phyloP scores from a whole-genome alignment of 768 basidiomycete genomes.

The Mycena vulgaris region DNA sequence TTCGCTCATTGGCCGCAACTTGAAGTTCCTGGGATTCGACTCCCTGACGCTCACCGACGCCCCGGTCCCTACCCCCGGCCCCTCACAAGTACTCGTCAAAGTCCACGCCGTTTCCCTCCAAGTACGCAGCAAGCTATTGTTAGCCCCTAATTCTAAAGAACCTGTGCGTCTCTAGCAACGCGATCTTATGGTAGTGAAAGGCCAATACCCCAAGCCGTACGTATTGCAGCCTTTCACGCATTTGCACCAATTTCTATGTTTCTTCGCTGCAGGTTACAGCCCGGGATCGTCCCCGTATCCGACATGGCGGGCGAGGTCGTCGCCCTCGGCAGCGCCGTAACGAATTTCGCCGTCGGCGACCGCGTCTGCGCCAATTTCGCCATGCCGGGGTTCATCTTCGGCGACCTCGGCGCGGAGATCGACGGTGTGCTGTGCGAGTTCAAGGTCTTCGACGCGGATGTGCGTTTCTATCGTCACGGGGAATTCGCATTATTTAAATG shows the following conservation, averaged over 20 bases:
- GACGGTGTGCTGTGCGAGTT: constrained; percentile 58
- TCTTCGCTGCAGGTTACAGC: constrained; percentile 27
- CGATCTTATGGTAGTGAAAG: constrained; percentile 52
- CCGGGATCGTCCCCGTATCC: constrained; percentile 51
- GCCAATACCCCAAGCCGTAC: constrained; percentile 20
- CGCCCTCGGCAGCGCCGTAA: constrained; percentile 18
- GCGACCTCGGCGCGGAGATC: constrained; percentile 51
- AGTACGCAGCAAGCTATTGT: constrained; percentile 17
- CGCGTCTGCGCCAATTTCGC: constrained; percentile 54
- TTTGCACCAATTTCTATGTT: neutral
- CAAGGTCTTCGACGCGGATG: constrained; percentile 55
- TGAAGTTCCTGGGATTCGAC: constrained; percentile 24
- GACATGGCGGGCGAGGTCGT: constrained; percentile 46
- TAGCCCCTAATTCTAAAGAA: neutral
- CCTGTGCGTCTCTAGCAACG: constrained; percentile 45
- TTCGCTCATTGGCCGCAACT: neutral
- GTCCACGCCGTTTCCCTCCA: constrained; percentile 59
- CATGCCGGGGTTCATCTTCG: constrained; percentile 50
- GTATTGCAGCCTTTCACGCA: neutral
- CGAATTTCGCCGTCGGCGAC: constrained; percentile 28
- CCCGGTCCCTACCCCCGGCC: constrained; percentile 45
- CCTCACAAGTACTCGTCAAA: constrained; percentile 56
- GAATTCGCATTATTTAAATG: neutral
- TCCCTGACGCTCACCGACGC: constrained; percentile 21
- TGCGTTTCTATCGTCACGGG: constrained; percentile 27